Percentiles rank a stretch among this genome's conserved stretches.
Evolutionary conservation across 305 asterid species (phyloP).

Genomic region (Withania somnifera): DNA sequence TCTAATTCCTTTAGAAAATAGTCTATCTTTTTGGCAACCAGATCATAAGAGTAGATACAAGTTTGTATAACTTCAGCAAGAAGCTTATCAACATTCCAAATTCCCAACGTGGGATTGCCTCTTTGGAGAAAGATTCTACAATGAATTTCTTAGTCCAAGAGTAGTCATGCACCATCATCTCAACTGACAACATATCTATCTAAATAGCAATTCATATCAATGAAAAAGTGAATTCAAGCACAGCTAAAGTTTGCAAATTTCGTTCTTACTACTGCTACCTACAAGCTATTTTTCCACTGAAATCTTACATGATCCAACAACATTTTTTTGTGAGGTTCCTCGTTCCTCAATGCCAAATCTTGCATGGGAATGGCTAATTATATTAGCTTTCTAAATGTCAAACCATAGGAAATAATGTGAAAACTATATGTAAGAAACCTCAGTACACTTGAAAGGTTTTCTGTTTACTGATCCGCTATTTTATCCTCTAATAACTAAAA

Average conservation of each 20-base stretch:
- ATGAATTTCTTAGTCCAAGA: not conserved
- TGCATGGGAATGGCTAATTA: not conserved
- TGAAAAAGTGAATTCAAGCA: no score
- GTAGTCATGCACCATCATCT: not conserved
- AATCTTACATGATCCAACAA: no score
- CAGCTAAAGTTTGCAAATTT: no score
- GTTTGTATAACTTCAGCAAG: not conserved
- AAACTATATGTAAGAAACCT: no score
- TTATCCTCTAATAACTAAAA: not conserved
- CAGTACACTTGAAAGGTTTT: no score
- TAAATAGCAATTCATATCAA: no score
- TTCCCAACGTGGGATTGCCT: not conserved
- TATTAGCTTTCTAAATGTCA: not conserved
- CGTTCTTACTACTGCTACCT: no score
- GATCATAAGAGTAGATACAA: not conserved
- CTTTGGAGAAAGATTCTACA: not conserved
- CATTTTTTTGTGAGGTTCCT: not conserved
- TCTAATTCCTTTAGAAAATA: not conserved
- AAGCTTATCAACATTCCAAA: not conserved
- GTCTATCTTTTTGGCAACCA: not conserved
- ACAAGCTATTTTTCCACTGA: no score
- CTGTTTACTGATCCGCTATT: no score
- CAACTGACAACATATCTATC: no score
- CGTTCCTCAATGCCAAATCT: not conserved
- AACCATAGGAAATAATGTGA: not conserved